Base-by-base conservation (phyloP, 805 yeast species). In the Wickerhamomyces chaumierensis region DNA sequence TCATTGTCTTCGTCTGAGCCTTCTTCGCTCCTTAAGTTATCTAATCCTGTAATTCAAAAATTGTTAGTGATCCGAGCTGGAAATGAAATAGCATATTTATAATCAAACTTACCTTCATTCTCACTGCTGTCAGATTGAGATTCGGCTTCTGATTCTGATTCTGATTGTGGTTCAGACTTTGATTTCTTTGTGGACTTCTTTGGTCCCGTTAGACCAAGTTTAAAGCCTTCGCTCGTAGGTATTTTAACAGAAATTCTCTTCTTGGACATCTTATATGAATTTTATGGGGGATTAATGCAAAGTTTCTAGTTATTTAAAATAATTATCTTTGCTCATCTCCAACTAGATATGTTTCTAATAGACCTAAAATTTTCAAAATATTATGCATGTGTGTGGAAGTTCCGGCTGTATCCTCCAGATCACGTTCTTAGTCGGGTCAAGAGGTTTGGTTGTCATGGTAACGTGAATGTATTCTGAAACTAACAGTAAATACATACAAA, bases 181-280 rank as follows among this genome's bases (percentile, higher is more conserved):
- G 12, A n/a, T 31, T 17, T 31, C 14, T 31, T 17, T n/a, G 19
- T 31, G 19, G 18, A n/a, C 13, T 31, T 31, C 19, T 31, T 17
- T 31, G 14, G 17, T 18, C 15, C 14, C 35, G 15, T 16, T 18
- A 13, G 27, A 18, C 16, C 32, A n/a, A 12, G 14, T 19, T 15
- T 33, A 14, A 2, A 15, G 25, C 36, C 17, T 15, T 16, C 34
- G 9, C 33, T 44, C 1, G 45, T 13, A 7, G 52, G 47, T 8
- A 49, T 3, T 2, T 44, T 35, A 3, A 49, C 44, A 11, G 48
- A 41, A 15, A 49, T 42, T 42, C 47, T 47, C 31, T 38, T 37
- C 43, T 49, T 49, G 9, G 53, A 49, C 53, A 49, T 49, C 16
- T 1, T 35, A 5, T n/a, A n/a, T n/a, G n/a, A n/a, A n/a, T n/a